A percentile compares a stretch with the other conserved stretches of the same genome.
Conservation (phyloP, 2,329 filamentous ascomycete genomes). For the Sordariomycetes sp. region DNA sequence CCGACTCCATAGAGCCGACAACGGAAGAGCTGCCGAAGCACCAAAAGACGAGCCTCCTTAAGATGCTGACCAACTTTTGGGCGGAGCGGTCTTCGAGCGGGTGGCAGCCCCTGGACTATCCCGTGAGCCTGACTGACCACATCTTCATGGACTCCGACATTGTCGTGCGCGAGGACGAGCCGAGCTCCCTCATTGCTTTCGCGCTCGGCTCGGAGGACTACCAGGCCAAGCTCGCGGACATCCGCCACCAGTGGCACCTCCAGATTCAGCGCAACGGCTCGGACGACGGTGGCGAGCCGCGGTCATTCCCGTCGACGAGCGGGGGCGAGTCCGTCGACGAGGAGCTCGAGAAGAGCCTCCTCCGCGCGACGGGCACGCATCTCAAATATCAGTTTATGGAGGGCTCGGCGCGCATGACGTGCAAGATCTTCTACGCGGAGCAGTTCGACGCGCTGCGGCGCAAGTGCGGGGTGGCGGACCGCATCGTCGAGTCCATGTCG, state of each 20-base stretch:
- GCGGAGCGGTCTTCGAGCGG: constrained; percentile 92
- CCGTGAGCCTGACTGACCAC: constrained; percentile 75
- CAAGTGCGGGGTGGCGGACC: constrained; percentile 86
- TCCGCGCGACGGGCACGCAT: constrained; percentile 79
- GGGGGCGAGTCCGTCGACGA: constrained; percentile 32
- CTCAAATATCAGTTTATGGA: constrained; percentile 93
- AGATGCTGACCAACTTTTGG: constrained; percentile 96
- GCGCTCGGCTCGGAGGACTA: constrained; percentile 84
- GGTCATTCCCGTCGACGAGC: background rate
- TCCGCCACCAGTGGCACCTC: constrained; percentile 19
- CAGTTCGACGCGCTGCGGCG: constrained; percentile 90
- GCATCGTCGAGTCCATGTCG: constrained; percentile 89
- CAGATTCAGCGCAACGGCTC: constrained; percentile 6
- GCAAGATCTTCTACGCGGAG: constrained; percentile 97
- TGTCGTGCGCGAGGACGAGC: constrained; percentile 93
- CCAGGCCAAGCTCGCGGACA: constrained; percentile 59
- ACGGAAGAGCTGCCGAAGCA: constrained; percentile 74
- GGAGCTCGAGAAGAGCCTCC: constrained; percentile 73
- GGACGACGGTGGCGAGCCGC: background rate
- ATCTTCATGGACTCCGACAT: constrained; percentile 96
- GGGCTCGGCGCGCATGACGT: constrained; percentile 86
- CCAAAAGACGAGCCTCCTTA: constrained; percentile 86
- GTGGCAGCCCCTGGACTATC: constrained; percentile 87
- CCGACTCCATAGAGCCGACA: constrained; percentile 46
- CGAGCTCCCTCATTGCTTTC: constrained; percentile 89